phyloP scores from a whole-genome alignment of 1,284 basidiomycete species.

The Melampsora larici-populina region DNA sequence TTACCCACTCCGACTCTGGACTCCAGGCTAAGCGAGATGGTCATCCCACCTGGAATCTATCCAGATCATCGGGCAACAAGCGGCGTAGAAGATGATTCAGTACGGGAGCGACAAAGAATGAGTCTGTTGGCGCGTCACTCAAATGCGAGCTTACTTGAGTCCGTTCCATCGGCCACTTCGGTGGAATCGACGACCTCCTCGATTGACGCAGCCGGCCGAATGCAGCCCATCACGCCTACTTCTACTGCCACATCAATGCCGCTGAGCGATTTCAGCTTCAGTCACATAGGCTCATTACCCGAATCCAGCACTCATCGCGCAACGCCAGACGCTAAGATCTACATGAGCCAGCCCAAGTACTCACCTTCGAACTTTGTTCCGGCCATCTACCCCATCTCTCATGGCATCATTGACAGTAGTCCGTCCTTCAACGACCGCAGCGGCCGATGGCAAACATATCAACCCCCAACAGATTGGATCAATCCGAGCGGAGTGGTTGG shows the following conservation, averaged over 20 bases:
- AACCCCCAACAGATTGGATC: conserved; percentile 19
- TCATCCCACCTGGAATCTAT: conserved; percentile 43
- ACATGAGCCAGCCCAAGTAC: conserved; percentile 1
- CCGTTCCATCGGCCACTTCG: conserved; percentile 34
- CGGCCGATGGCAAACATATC: conserved; percentile 12
- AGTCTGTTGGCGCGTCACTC: conserved; percentile 15
- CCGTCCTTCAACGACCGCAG: conserved; percentile 12
- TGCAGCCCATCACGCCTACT: conserved; percentile 33
- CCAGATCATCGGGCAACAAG: conserved; percentile 42
- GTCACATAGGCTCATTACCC: background rate
- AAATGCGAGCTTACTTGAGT: conserved; percentile 19
- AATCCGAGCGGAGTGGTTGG: background rate
- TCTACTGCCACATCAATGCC: background rate
- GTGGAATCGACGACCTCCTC: conserved; percentile 28
- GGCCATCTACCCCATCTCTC: conserved; percentile 16
- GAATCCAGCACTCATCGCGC: conserved; percentile 1
- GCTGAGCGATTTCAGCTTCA: conserved; percentile 10
- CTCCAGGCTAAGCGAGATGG: conserved; percentile 45
- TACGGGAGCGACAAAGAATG: conserved; percentile 33
- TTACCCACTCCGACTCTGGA: conserved; percentile 45
- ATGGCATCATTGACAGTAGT: conserved; percentile 13
- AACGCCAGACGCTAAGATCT: background rate
- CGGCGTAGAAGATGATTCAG: conserved; percentile 21
- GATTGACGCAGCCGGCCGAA: conserved; percentile 21
- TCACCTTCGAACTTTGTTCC: conserved; percentile 13